Conservation (phyloP, 805 yeast species). For the Wickerhamiella slavikovae region DNA sequence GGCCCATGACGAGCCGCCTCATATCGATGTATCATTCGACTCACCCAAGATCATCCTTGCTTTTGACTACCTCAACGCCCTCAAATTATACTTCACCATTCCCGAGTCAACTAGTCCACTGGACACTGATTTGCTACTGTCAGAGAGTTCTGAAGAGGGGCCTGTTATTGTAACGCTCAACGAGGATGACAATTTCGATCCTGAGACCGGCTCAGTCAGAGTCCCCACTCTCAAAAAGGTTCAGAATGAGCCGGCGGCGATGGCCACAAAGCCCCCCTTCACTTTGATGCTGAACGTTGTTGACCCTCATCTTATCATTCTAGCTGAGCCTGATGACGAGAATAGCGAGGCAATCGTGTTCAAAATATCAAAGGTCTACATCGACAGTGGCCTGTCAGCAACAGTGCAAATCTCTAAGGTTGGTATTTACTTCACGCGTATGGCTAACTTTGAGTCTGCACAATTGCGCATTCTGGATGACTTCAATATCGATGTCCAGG, state of each 20-base stretch:
- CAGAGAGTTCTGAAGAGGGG: no score
- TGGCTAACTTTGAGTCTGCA: constrained; percentile 44
- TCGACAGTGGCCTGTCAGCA: constrained; percentile 45
- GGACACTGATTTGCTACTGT: neutral
- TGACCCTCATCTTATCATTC: constrained; percentile 53
- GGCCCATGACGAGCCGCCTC: constrained; percentile 7
- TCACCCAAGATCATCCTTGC: constrained; percentile 70
- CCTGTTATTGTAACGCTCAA: no score
- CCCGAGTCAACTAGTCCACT: constrained; percentile 8
- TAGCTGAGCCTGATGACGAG: constrained; percentile 54
- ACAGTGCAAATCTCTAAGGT: constrained; percentile 54
- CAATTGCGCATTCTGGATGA: constrained; percentile 69
- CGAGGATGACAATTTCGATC: constrained; percentile 7
- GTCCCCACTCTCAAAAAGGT: neutral
- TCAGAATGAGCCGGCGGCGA: neutral
- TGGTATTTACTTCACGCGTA: constrained; percentile 67
- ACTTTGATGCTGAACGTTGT: constrained; percentile 37
- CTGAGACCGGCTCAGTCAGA: constrained; percentile 1
- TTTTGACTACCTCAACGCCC: constrained; percentile 61
- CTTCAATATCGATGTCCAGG: constrained; percentile 54
- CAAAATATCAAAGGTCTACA: constrained; percentile 56
- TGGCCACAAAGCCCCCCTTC: neutral
- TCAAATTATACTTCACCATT: constrained; percentile 44
- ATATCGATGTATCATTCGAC: constrained; percentile 29
- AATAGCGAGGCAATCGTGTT: constrained; percentile 80